Evolutionary conservation across 345 rosid species (phyloP).

Genomic region (Cardiospermum halicacabum): DNA sequence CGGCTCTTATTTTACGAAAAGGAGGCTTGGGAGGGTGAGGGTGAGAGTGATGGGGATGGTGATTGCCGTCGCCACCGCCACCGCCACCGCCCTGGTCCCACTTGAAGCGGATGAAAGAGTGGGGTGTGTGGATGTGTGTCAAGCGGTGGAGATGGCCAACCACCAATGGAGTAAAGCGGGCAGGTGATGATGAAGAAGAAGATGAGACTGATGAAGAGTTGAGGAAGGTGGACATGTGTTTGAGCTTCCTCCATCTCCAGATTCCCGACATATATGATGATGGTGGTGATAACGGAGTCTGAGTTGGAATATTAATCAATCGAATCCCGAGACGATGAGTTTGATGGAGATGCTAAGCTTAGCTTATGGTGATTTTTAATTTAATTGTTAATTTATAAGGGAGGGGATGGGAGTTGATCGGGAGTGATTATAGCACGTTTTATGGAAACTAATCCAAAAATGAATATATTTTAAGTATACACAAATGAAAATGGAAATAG

Average conservation of each 20-base stretch:
- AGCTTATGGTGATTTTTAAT: neutral
- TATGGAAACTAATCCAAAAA: neutral
- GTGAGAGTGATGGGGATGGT: no score
- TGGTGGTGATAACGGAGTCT: no score
- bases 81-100: conserved; percentile 59
- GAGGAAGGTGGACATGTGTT: conserved; percentile 17
- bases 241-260: conserved; percentile 66
- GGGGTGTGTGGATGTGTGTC: conserved; percentile 31
- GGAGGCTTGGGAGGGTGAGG: neutral
- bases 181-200: conserved; percentile 1
- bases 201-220: conserved; percentile 20
- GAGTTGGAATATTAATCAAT: no score
- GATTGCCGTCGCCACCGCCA: neutral
- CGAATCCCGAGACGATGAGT: neutral
- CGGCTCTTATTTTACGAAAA: conserved; percentile 71
- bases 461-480: neutral
- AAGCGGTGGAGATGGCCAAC: conserved; percentile 40
- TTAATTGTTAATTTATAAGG: neutral
- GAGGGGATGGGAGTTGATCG: conserved; percentile 20
- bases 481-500: neutral
- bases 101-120: conserved; percentile 43
- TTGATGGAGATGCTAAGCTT: no score
- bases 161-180: conserved; percentile 14
- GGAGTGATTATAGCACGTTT: conserved; percentile 31
- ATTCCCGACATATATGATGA: conserved; percentile 40